A percentile compares a stretch with the other conserved stretches of the same genome.
phyloP scores from a whole-genome alignment of 163 green algal species.

The Scenedesmus sp. region DNA sequence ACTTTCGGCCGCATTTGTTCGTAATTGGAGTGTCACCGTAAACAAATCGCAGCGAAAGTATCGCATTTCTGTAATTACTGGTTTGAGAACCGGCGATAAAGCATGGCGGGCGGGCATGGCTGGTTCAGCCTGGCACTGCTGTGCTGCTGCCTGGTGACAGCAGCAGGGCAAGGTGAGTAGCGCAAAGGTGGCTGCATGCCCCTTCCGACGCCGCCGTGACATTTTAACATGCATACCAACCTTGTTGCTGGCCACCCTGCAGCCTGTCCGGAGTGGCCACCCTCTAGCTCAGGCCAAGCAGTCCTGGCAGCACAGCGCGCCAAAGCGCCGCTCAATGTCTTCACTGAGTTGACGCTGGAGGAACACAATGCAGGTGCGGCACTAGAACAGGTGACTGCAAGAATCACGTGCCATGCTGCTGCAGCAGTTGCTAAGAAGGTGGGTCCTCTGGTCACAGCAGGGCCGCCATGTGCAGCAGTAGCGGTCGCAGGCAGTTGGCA shows the following conservation, averaged over 20 bases:
- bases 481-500: background rate
- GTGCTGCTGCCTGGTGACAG: constrained; percentile 9
- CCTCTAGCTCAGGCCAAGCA: background rate
- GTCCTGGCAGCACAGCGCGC: constrained; percentile 4
- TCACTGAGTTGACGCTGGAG: constrained; percentile 34
- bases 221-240: background rate
- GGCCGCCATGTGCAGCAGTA: background rate
- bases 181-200: background rate
- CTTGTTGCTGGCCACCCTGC: background rate
- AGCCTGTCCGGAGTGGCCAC: constrained; percentile 33
- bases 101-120: background rate
- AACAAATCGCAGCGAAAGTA: background rate
- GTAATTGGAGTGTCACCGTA: background rate
- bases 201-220: background rate
- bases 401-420: background rate
- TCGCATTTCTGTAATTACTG: background rate
- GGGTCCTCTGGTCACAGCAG: background rate
- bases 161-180: background rate
- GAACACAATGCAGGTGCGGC: constrained; percentile 38
- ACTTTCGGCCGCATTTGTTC: background rate
- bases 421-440: background rate
- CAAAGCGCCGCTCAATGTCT: background rate
- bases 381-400: background rate
- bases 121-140: background rate
- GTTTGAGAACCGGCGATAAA: background rate